Conservation (phyloP, 2,329 filamentous ascomycete genomes). For the Colletotrichum truncatum region DNA sequence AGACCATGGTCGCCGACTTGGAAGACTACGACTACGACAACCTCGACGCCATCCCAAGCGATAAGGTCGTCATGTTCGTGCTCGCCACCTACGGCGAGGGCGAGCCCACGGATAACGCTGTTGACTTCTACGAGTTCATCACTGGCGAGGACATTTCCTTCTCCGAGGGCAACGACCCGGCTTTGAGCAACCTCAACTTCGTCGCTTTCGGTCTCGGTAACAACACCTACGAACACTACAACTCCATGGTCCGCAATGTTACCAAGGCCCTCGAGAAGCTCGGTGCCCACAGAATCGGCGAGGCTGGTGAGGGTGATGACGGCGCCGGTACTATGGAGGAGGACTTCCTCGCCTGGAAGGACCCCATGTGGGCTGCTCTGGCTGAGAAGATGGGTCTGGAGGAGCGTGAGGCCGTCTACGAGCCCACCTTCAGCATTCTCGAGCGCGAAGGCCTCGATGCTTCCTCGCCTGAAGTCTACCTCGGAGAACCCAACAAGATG, state of each 20-base stretch:
- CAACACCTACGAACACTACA: slow-evolving; percentile 99
- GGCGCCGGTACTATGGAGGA: slow-evolving; percentile 99
- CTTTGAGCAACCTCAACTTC: slow-evolving; percentile 87
- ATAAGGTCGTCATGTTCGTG: slow-evolving; percentile 95
- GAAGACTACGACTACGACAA: slow-evolving; percentile 99
- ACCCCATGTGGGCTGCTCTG: slow-evolving; percentile 95
- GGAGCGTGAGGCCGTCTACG: slow-evolving; percentile 95
- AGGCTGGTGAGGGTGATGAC: slow-evolving; percentile 94
- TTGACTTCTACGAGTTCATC: slow-evolving; percentile 98
- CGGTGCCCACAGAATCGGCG: slow-evolving; percentile 84
- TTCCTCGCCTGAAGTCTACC: slow-evolving; percentile 84
- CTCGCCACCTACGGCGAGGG: slow-evolving; percentile 98
- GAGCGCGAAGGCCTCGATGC: slow-evolving; percentile 78
- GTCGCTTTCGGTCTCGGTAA: slow-evolving; percentile 97
- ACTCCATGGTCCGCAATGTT: slow-evolving; percentile 95
- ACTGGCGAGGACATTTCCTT: slow-evolving; percentile 84
- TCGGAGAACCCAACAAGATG: slow-evolving; percentile 96
- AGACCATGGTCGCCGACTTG: slow-evolving; percentile 97
- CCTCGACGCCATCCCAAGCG: slow-evolving; percentile 85
- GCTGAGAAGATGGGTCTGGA: slow-evolving; percentile 86
- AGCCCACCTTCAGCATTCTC: slow-evolving; percentile 86
- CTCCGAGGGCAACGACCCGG: slow-evolving; percentile 76
- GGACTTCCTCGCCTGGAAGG: slow-evolving; percentile 98
- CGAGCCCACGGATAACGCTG: slow-evolving; percentile 97
- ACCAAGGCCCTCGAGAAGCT: slow-evolving; percentile 83